A percentile compares a stretch with the other conserved stretches of the same genome.
Evolutionary conservation across 805 yeast species (phyloP).

Genomic region (Kockiozyma suomiensis): DNA sequence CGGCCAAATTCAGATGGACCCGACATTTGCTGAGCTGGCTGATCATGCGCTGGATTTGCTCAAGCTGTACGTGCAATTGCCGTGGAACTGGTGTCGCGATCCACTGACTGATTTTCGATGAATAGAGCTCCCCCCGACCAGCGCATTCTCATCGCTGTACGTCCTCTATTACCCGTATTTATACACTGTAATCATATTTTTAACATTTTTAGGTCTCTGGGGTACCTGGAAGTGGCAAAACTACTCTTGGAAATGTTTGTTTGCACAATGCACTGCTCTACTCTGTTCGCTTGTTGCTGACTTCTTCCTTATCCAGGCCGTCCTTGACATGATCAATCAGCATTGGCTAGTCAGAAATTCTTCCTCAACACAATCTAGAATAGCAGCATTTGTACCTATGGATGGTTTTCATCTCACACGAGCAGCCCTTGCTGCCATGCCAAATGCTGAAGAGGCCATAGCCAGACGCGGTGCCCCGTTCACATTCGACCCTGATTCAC

Average conservation of each 20-base stretch:
- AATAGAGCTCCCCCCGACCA: conserved; percentile 19
- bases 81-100: background rate
- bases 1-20: conserved; percentile 16
- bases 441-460: conserved; percentile 60
- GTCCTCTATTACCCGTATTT: background rate
- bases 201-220: conserved; percentile 20
- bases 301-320: conserved; percentile 11
- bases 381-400: conserved; percentile 56
- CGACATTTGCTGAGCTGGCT: conserved; percentile 21
- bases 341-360: background rate
- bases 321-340: conserved; percentile 14
- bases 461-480: conserved; percentile 79
- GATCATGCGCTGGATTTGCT: conserved; percentile 21
- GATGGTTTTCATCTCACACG: conserved; percentile 77
- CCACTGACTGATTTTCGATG: background rate
- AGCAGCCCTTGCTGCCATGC: conserved; percentile 50
- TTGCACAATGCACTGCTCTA: background rate
- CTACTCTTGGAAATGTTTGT: conserved; percentile 26
- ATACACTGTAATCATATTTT: background rate
- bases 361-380: background rate
- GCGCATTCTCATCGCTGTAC: conserved; percentile 28
- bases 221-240: conserved; percentile 30
- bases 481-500: conserved; percentile 70
- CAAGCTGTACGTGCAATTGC: conserved; percentile 1
- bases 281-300: conserved; percentile 5